Base-by-base conservation (phyloP, 1,284 basidiomycete species). In the Moesziomyces sp. region DNA sequence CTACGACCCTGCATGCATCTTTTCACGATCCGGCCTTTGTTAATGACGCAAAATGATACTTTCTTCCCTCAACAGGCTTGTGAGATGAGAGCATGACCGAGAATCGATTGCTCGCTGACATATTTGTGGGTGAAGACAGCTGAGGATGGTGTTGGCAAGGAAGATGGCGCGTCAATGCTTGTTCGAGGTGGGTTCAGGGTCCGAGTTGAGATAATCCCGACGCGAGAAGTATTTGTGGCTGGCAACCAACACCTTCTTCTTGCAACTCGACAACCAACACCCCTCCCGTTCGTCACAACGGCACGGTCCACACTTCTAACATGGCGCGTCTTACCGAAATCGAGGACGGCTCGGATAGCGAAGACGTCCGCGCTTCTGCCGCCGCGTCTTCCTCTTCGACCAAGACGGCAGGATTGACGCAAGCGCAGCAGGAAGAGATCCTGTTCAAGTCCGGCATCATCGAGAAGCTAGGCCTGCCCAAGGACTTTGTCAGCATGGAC, bases 391-490 rank as follows among this genome's bases (percentile, higher is more conserved):
- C 58, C 9, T 47, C 26, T 14, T 47, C 23, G 0, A 35, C 34
- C 5, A 46, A 42, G 21, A 44, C 51, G 24, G 44, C 59, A 3
- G 61, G 58, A 8, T 34, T 74, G 50, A 74, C 71, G 38, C 65
- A 74, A 19, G 61, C 63, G 21, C 60, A 74, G 35, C 58, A 46
- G 34, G 66, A 74, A 28, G 66, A 74, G 40, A 74, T 74, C 56
- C 59, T 70, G 30, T 38, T 62, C 59, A 59, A 74, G 19, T 74
- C 67, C 10, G 72, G 62, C 18, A 24, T 71, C 21, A 61, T 74
- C 52, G 72, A 70, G 26, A 74, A 66, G 57, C 61, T 69, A 11
- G 72, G 67, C 16, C 55, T 74, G n/a, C 72, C 66, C 26, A 66
- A 67, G 8, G 72, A 70, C 57, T 74, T 74, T 63, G 49, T 74